Conservation (phyloP, 176 grass and related monocot genomes). For the Ensete ventricosum region DNA sequence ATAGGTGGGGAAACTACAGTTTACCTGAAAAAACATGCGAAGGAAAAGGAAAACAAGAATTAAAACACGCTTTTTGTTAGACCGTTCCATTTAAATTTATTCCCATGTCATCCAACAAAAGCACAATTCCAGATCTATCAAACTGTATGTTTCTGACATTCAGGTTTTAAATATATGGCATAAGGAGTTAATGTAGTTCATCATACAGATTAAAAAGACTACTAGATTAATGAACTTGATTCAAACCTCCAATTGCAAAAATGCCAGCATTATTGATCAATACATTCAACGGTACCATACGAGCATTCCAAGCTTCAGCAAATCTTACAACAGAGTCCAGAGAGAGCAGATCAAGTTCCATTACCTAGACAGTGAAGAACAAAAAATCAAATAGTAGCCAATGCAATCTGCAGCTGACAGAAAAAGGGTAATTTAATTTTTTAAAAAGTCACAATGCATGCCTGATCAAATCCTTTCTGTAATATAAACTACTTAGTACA, state of each 20-base stretch:
- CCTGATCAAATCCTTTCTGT: neutral
- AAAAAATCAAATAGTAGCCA: neutral
- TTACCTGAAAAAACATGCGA: too few relatives aligned
- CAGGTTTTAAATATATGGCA: neutral
- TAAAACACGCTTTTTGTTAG: too few relatives aligned
- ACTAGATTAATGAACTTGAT: neutral
- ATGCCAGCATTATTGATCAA: slow-evolving; percentile 96
- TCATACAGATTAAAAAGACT: neutral
- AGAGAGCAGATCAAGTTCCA: slow-evolving; percentile 94
- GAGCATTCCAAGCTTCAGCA: slow-evolving; percentile 89
- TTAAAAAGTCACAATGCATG: neutral
- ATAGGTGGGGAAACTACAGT: neutral
- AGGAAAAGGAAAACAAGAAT: too few relatives aligned
- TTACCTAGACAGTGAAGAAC: slow-evolving; percentile 39
- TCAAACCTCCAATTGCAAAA: slow-evolving; percentile 85
- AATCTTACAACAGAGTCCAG: slow-evolving; percentile 83
- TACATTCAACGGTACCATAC: slow-evolving; percentile 65
- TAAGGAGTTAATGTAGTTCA: neutral
- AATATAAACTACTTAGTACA: neutral
- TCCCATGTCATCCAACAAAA: neutral
- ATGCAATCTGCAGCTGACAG: neutral
- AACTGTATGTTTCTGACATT: neutral
- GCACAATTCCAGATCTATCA: neutral
- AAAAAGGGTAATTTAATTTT: neutral
- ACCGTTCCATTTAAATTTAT: neutral